A percentile compares a stretch with the other conserved stretches of the same genome.
phyloP scores from a whole-genome alignment of 2,329 filamentous ascomycete genomes.

The Zymoseptoria ardabiliae region DNA sequence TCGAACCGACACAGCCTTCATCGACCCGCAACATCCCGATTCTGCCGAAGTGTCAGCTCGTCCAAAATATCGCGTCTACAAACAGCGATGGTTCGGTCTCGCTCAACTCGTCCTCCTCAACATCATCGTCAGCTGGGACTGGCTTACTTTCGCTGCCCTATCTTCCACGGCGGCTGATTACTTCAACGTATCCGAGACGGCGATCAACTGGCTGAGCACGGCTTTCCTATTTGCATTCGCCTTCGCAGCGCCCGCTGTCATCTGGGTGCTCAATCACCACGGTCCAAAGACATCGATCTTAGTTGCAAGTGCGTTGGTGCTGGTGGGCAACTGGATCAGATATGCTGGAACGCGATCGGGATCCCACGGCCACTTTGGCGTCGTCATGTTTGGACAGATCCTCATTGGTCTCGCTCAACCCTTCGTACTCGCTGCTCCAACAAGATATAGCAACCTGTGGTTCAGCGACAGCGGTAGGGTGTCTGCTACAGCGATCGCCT shows the following conservation, averaged over 20 bases:
- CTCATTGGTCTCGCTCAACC: slow-evolving; percentile 84
- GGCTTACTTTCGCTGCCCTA: slow-evolving; percentile 86
- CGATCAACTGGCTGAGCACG: slow-evolving; percentile 89
- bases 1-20: background rate
- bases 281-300: slow-evolving; percentile 75
- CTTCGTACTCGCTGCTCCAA: slow-evolving; percentile 83
- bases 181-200: slow-evolving; percentile 65
- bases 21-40: slow-evolving; percentile 4
- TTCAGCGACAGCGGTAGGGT: slow-evolving; percentile 80
- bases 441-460: slow-evolving; percentile 89
- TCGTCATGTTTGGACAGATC: slow-evolving; percentile 87
- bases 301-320: slow-evolving; percentile 61
- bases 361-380: slow-evolving; percentile 54
- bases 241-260: slow-evolving; percentile 59
- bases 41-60: slow-evolving; percentile 1
- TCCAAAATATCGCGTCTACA: slow-evolving; percentile 54
- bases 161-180: slow-evolving; percentile 66
- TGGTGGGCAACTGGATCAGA: slow-evolving; percentile 79
- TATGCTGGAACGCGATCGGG: slow-evolving; percentile 29
- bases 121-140: slow-evolving; percentile 92
- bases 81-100: slow-evolving; percentile 82
- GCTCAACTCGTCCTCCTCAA: slow-evolving; percentile 79
- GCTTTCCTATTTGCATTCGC: slow-evolving; percentile 81
- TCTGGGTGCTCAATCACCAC: slow-evolving; percentile 67
- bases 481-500: slow-evolving; percentile 76